Percentiles rank a stretch among this genome's conserved stretches.
Conservation (phyloP, 352 stramenopile genomes). For the Phytophthora citricola region DNA sequence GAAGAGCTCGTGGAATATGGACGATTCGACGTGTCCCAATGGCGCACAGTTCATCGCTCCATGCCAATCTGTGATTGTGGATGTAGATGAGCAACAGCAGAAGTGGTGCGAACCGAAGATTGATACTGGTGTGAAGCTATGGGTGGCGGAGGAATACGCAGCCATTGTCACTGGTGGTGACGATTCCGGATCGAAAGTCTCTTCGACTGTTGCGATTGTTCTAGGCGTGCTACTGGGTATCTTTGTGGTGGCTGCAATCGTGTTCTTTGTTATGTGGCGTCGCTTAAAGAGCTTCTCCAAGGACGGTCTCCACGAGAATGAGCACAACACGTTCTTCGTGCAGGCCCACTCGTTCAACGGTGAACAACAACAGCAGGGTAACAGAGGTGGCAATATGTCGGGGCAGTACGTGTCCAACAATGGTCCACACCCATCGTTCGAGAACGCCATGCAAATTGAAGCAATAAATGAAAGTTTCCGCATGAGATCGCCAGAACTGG, state of each 20-base stretch:
- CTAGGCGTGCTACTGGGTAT: slow-evolving; percentile 30
- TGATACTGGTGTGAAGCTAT: slow-evolving; percentile 32
- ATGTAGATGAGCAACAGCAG: slow-evolving; percentile 16
- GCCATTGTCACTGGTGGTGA: neutral
- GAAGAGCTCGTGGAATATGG: slow-evolving; percentile 31
- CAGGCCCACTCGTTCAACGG: slow-evolving; percentile 25
- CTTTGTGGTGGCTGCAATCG: slow-evolving; percentile 21
- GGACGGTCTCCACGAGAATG: slow-evolving; percentile 31
- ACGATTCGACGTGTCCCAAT: slow-evolving; percentile 33
- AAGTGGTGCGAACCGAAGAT: slow-evolving; percentile 47
- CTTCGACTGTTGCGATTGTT: slow-evolving; percentile 27
- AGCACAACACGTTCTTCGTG: slow-evolving; percentile 41
- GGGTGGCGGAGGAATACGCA: slow-evolving; percentile 25
- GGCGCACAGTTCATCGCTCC: slow-evolving; percentile 39
- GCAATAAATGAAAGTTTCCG: slow-evolving; percentile 44
- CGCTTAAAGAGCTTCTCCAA: slow-evolving; percentile 25
- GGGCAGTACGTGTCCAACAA: slow-evolving; percentile 33
- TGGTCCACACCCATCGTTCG: slow-evolving; percentile 24
- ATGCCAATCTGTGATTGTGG: slow-evolving; percentile 23
- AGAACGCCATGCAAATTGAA: slow-evolving; percentile 38
- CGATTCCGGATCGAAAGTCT: slow-evolving; percentile 19
- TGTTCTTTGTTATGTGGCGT: slow-evolving; percentile 35
- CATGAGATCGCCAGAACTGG: slow-evolving; percentile 33
- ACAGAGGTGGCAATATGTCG: slow-evolving; percentile 6
- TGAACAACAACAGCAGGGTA: slow-evolving; percentile 1